Conservation (phyloP, 768 basidiomycete species). For the Neoboletus subvelutipes region DNA sequence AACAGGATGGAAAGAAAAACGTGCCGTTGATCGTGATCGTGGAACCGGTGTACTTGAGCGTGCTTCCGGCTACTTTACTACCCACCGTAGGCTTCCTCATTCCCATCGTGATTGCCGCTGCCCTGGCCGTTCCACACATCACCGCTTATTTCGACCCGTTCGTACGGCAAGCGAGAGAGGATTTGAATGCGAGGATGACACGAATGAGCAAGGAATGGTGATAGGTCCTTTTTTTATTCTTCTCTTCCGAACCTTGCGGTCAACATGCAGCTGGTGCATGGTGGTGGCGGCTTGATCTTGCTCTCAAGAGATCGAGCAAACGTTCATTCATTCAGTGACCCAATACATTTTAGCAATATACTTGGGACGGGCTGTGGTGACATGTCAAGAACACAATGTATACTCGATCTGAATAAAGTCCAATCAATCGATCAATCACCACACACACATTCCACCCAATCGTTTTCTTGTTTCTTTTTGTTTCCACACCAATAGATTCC, state of each 20-base stretch:
- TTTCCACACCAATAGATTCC: constrained; percentile 13
- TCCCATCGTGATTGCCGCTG: constrained; percentile 28
- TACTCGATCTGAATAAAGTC: neutral
- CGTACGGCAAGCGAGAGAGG: constrained; percentile 26
- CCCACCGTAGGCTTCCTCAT: constrained; percentile 34
- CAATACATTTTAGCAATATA: neutral
- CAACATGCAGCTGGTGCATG: constrained; percentile 30
- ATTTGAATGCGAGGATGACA: constrained; percentile 8
- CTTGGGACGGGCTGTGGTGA: neutral
- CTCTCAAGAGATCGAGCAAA: constrained; percentile 1
- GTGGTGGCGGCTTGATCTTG: constrained; percentile 14
- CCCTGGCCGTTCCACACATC: constrained; percentile 15
- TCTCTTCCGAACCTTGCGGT: neutral
- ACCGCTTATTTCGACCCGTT: constrained; percentile 23
- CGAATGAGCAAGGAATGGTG: constrained; percentile 20
- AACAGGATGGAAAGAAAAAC: neutral
- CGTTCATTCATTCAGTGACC: constrained; percentile 1
- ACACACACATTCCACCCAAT: neutral
- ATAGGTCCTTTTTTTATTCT: constrained; percentile 1
- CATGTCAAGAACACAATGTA: neutral
- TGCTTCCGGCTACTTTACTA: constrained; percentile 55
- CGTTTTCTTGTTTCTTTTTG: neutral
- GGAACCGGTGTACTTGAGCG: constrained; percentile 59
- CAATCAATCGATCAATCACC: neutral
- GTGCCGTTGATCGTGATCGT: constrained; percentile 54